Evolutionary conservation across 108 stramenopile genomes (phyloP).

Genomic region (Nitzschia sp.): DNA sequence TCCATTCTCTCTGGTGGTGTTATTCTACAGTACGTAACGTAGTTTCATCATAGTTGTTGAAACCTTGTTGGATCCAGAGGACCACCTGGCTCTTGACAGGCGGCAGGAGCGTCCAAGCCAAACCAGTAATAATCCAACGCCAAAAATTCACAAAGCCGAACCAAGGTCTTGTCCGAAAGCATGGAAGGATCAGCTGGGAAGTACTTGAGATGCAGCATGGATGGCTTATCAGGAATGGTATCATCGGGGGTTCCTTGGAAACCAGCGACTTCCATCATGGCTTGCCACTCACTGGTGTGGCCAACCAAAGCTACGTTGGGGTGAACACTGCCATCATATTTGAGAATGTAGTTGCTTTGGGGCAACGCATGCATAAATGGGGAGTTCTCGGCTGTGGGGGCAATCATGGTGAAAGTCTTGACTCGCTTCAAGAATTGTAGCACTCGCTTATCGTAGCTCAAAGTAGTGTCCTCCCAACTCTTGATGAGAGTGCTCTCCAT

Average conservation of each 20-base stretch:
- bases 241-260: not conserved
- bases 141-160: conserved; percentile 14
- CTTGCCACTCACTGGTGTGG: conserved; percentile 7
- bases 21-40: too few species aligned
- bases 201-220: conserved; percentile 2
- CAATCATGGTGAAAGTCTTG: not conserved
- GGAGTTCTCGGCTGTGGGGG: not conserved
- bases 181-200: not conserved
- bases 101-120: conserved; percentile 9
- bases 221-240: not conserved
- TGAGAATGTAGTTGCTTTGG: conserved; percentile 16
- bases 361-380: conserved; percentile 21
- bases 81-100: not conserved
- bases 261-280: conserved; percentile 8
- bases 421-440: conserved; percentile 11
- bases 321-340: conserved; percentile 5
- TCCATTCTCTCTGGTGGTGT: too few species aligned
- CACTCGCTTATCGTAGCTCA: conserved; percentile 13
- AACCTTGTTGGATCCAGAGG: too few species aligned
- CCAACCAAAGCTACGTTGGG: conserved; percentile 5
- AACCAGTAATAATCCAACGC: conserved; percentile 16
- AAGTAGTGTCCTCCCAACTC: conserved; percentile 5
- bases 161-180: conserved; percentile 5
- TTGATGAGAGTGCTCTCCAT: not conserved
- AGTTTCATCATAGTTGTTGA: too few species aligned